Percentiles rank a stretch among this genome's conserved stretches.
phyloP scores from a whole-genome alignment of 192 early-diverging fungal species.

The Lobulomyces angularis region DNA sequence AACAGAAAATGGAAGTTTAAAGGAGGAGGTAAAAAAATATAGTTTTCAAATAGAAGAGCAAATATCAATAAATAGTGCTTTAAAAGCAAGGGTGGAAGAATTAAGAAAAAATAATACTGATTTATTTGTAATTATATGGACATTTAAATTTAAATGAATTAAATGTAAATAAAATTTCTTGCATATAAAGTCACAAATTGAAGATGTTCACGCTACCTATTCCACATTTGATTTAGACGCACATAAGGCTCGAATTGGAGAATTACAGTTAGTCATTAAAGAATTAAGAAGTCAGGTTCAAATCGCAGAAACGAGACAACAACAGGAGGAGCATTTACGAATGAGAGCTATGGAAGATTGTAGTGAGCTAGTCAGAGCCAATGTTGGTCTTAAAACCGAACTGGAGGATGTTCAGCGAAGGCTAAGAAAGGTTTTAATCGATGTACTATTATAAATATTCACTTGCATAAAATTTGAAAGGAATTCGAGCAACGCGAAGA shows the following conservation, averaged over 20 bases:
- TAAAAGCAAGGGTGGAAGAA: slow-evolving; percentile 19
- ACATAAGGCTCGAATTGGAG: slow-evolving; percentile 1
- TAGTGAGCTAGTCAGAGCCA: slow-evolving; percentile 21
- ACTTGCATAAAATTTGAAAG: slow-evolving; percentile 1
- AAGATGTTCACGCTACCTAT: slow-evolving; percentile 12
- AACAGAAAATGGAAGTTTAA: slow-evolving; percentile 2
- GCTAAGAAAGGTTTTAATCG: slow-evolving; percentile 5
- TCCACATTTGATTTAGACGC: slow-evolving; percentile 11
- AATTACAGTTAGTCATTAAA: slow-evolving; percentile 13
- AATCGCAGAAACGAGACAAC: slow-evolving; percentile 13
- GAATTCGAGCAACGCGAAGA: slow-evolving; percentile 15
- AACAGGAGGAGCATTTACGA: slow-evolving; percentile 24
- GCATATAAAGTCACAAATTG: slow-evolving; percentile 2
- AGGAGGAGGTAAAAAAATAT: slow-evolving; percentile 12
- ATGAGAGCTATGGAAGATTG: slow-evolving; percentile 20
- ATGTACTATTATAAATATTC: neutral
- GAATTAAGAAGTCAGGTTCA: slow-evolving; percentile 8
- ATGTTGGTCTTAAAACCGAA: slow-evolving; percentile 16
- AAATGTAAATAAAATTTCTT: slow-evolving; percentile 9
- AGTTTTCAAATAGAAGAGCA: slow-evolving; percentile 26
- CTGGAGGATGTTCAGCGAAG: slow-evolving; percentile 20
- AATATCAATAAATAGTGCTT: slow-evolving; percentile 20
- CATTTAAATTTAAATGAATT: neutral
- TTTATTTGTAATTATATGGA: slow-evolving; percentile 12
- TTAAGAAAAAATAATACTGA: slow-evolving; percentile 16